A percentile compares a stretch with the other conserved stretches of the same genome.
Conservation (phyloP, 345 rosid genomes). For the Gossypium ekmanianum region DNA sequence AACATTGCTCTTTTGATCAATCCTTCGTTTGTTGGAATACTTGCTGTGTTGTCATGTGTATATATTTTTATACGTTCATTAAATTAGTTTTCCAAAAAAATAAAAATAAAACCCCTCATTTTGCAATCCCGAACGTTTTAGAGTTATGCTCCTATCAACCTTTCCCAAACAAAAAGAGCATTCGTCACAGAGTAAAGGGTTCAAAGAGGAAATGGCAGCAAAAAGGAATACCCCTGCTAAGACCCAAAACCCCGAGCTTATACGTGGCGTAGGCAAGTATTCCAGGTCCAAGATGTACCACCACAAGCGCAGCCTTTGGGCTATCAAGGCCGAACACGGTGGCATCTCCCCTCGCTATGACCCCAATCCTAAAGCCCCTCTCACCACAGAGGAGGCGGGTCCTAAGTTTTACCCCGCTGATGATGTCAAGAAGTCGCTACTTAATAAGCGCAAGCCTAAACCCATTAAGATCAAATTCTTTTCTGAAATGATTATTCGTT, state of each 20-base stretch:
- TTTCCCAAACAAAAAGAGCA: too few relatives aligned
- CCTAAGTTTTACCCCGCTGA: conserved; percentile 53
- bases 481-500: background rate
- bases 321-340: conserved; percentile 22
- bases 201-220: background rate
- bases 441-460: background rate
- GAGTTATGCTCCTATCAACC: too few relatives aligned
- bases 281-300: conserved; percentile 58
- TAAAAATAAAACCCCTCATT: too few relatives aligned
- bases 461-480: background rate
- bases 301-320: conserved; percentile 58
- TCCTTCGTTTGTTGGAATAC: too few relatives aligned
- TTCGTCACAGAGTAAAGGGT: too few relatives aligned
- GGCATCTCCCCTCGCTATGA: background rate
- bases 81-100: too few relatives aligned
- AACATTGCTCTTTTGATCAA: too few relatives aligned
- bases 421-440: conserved; percentile 26
- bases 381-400: background rate
- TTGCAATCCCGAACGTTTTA: too few relatives aligned
- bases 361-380: background rate
- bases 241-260: conserved; percentile 47
- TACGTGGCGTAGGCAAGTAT: conserved; percentile 50
- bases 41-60: too few relatives aligned
- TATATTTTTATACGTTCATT: too few relatives aligned
- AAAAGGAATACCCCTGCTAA: conserved; percentile 22